Evolutionary conservation across 208 protist species (phyloP).

Genomic region (Trichomonas gallinae): DNA sequence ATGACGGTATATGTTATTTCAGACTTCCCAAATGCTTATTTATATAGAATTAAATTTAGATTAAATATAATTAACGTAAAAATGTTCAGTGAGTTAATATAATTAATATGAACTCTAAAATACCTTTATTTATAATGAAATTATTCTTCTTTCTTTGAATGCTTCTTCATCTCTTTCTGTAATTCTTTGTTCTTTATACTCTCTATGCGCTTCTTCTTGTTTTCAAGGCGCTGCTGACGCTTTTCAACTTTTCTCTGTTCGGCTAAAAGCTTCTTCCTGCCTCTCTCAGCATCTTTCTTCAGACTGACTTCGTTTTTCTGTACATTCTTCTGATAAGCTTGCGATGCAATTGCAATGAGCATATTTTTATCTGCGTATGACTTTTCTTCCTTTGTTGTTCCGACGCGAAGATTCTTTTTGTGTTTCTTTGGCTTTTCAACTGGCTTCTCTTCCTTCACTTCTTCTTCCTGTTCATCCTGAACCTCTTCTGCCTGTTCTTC

Average conservation of each 20-base stretch:
- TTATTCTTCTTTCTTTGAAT: background rate
- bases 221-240: background rate
- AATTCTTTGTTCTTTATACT: background rate
- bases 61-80: too few relatives aligned
- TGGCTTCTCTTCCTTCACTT: background rate
- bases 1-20: too few relatives aligned
- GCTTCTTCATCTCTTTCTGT: background rate
- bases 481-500: background rate
- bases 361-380: background rate
- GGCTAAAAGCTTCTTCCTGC: background rate
- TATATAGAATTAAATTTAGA: too few relatives aligned
- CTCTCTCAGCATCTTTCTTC: background rate
- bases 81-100: too few relatives aligned
- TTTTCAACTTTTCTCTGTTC: background rate
- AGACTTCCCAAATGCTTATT: too few relatives aligned
- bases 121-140: background rate
- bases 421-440: background rate
- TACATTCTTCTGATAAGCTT: background rate
- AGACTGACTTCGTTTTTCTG: background rate
- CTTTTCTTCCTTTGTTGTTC: background rate
- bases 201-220: background rate
- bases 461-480: background rate
- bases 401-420: background rate
- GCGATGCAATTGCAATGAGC: background rate
- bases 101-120: background rate